Evolutionary conservation across 768 basidiomycete species (phyloP), one percentile per base, ranked within the genome.

Genomic region (Tricholomella constricta): DNA sequence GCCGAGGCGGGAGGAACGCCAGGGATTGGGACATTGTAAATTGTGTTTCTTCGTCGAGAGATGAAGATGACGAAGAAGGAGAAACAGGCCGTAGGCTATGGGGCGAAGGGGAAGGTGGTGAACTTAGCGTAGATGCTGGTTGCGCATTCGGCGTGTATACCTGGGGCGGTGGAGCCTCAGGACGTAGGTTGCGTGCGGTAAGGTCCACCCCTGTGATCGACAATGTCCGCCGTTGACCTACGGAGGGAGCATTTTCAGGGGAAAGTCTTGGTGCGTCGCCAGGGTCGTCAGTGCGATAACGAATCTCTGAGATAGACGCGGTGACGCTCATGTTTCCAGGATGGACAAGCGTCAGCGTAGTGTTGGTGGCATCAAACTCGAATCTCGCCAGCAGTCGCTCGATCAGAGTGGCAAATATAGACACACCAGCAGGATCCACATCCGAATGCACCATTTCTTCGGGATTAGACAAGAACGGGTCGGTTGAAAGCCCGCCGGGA

Each of bases 351-450:
- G 86, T 86, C 51, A 94, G 72, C 62, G 73, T 82, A 32, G 84
- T 82, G 63, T 91, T 84, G 23, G 76, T 63, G 12, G 84, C 88
- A 59, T 88, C 84, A 62, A 91, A 88, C 55, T 89, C 84, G 64
- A 94, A 89, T 55, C 86, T 81, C 14, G 89, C 80, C 25, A 94
- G 80, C 11, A 94, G 73, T 25, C 84, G 78, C 63, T 94, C 91
- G 42, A 94, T 84, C 50, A 94, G 78, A 42, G 81, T 80, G 25
- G 93, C 85, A 65, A 94, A 88, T 44, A 94, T 72, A 14, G 90
- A 90, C 22, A 93, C 84, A 15, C 90, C 92, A 25, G 79, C 78
- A 36, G 88, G 85, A 56, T 91, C 86, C 23, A 69, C 62, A 44
- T 88, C 85, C 19, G 66, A 47, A 46, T 69, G 67, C 22, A 63